A percentile compares a stretch with the other conserved stretches of the same genome.
These are phyloP conservation scores for Podosphaera fusca DNA, from an alignment of 2,329 filamentous ascomycete species.

Conservation along the genomic window DNA sequence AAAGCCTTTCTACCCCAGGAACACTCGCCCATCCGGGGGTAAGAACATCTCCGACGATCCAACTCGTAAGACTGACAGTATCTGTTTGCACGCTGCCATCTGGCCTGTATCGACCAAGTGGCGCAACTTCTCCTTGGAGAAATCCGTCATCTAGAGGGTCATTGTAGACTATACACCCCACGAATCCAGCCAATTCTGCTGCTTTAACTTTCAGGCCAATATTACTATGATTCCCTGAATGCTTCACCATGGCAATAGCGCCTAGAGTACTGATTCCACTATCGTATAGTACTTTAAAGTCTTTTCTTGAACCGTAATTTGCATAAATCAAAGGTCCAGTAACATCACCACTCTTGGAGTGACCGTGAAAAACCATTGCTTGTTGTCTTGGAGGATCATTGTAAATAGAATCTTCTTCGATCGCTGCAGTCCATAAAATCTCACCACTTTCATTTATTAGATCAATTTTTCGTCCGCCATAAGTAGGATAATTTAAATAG, in stretches of 20 bases:
- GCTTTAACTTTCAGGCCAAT: constrained; percentile 68
- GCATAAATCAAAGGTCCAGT: constrained; percentile 74
- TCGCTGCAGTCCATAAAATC: constrained; percentile 49
- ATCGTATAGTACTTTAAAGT: constrained; percentile 52
- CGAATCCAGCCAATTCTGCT: constrained; percentile 66
- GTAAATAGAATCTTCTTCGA: constrained; percentile 62
- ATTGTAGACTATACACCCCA: constrained; percentile 76
- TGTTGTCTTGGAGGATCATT: constrained; percentile 39
- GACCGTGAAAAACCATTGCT: constrained; percentile 65
- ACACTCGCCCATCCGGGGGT: constrained; percentile 69
- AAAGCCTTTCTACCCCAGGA: constrained; percentile 38
- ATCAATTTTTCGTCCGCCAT: constrained; percentile 55
- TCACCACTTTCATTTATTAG: constrained; percentile 47
- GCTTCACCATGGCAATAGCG: constrained; percentile 63
- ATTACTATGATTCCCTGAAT: constrained; percentile 53
- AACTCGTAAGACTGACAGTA: constrained; percentile 56
- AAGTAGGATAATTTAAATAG: constrained; percentile 75
- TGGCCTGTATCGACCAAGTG: constrained; percentile 59
- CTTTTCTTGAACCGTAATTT: constrained; percentile 69
- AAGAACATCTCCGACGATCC: constrained; percentile 74
- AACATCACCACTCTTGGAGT: constrained; percentile 70
- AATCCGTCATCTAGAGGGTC: constrained; percentile 76
- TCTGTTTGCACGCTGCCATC: constrained; percentile 64
- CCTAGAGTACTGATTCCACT: constrained; percentile 52
- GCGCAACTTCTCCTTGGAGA: constrained; percentile 45